phyloP scores from a whole-genome alignment of 2,329 filamentous ascomycete genomes.

The Colletotrichum filicis region DNA sequence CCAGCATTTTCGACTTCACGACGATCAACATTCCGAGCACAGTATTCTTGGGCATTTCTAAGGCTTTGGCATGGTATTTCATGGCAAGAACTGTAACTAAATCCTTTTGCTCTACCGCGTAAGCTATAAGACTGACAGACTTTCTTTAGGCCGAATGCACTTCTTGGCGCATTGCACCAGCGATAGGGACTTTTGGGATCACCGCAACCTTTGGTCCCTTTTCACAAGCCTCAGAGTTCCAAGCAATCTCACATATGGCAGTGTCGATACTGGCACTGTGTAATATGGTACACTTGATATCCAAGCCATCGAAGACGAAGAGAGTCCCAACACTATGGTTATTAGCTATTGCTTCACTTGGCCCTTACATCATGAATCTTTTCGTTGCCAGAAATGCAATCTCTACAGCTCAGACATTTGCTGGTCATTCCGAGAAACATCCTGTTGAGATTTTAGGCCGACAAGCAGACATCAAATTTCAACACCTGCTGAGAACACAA shows the following conservation, averaged over 20 bases:
- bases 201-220: neutral
- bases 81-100: neutral
- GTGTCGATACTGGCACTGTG: neutral
- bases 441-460: neutral
- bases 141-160: neutral
- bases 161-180: constrained; percentile 5
- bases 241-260: neutral
- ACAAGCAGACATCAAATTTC: neutral
- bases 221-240: neutral
- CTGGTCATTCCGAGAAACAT: neutral
- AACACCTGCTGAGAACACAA: neutral
- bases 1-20: neutral
- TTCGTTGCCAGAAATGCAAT: neutral
- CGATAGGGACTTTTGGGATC: neutral
- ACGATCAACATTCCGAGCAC: neutral
- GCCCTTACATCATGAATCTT: neutral
- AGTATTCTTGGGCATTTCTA: neutral
- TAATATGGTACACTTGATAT: neutral
- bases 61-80: neutral
- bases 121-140: neutral
- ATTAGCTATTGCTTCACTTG: neutral
- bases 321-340: neutral
- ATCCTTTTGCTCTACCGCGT: no score
- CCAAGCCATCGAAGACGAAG: neutral
- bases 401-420: neutral